These are phyloP conservation scores for Amborella trichopoda DNA, from an alignment of 164 flowering plant genomes.

Conservation along the genomic window DNA sequence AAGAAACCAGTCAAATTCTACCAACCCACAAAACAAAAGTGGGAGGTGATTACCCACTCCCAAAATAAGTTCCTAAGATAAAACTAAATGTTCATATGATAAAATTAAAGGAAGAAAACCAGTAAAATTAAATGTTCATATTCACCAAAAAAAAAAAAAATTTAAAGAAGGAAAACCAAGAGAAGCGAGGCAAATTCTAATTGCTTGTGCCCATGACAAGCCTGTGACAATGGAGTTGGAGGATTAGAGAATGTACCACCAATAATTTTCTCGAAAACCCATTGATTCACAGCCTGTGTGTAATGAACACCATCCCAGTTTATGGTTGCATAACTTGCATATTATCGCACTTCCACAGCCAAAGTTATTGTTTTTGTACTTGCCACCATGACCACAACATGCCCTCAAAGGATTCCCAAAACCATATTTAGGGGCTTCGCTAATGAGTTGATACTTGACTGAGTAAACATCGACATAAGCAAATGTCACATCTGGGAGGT, in stretches of 20 bases:
- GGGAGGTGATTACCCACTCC: too few species aligned
- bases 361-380: slow-evolving; percentile 39
- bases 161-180: too few species aligned
- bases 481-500: slow-evolving; percentile 21
- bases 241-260: slow-evolving; percentile 54
- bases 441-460: slow-evolving; percentile 18
- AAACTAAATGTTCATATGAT: too few species aligned
- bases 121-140: too few species aligned
- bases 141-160: too few species aligned
- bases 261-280: slow-evolving; percentile 38
- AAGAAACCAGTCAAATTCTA: too few species aligned
- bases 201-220: slow-evolving; percentile 22
- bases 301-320: slow-evolving; percentile 84
- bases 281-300: slow-evolving; percentile 72
- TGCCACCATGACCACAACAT: slow-evolving; percentile 85
- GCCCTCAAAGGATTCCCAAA: slow-evolving; percentile 41
- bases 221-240: slow-evolving; percentile 30
- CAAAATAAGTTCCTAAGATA: too few species aligned
- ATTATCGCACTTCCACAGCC: slow-evolving; percentile 45
- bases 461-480: slow-evolving; percentile 33
- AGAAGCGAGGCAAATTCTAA: too few species aligned
- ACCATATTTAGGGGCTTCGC: slow-evolving; percentile 17
- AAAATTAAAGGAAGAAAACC: too few species aligned
- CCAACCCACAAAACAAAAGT: too few species aligned
- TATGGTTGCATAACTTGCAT: too few species aligned